Conservation (phyloP, 2,329 filamentous ascomycete species). For the Cryphonectria radicalis region DNA sequence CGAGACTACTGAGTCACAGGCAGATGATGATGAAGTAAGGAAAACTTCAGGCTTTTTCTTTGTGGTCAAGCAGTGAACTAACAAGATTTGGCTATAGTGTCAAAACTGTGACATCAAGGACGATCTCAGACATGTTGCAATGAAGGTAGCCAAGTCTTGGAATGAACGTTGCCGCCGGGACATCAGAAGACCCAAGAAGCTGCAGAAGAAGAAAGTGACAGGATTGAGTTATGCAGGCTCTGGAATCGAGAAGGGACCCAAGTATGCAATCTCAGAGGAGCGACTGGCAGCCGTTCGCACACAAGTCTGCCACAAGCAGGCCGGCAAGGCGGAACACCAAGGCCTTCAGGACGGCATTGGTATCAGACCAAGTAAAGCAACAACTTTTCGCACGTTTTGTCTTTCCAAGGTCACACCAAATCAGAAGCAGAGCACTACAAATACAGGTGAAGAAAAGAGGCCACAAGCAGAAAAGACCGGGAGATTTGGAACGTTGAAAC, state of each 20-base stretch:
- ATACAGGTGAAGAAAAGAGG: neutral
- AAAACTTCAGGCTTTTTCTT: too few species aligned
- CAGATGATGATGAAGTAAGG: slow-evolving; percentile 22
- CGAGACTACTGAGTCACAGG: slow-evolving; percentile 4
- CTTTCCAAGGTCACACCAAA: neutral
- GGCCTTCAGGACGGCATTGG: neutral
- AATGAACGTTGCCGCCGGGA: slow-evolving; percentile 21
- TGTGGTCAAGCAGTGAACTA: neutral
- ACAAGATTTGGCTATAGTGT: neutral
- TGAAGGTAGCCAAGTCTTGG: slow-evolving; percentile 25
- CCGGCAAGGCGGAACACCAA: neutral
- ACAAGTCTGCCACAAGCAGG: neutral
- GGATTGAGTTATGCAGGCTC: neutral
- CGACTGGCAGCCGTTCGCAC: neutral
- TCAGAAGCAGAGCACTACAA: neutral
- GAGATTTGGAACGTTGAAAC: neutral
- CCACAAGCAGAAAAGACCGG: neutral
- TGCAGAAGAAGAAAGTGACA: neutral
- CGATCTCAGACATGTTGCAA: slow-evolving; percentile 7
- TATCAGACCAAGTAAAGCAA: neutral
- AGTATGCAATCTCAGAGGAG: too few species aligned
- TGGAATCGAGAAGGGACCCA: too few species aligned
- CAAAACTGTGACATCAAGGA: slow-evolving; percentile 19
- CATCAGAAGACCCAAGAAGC: neutral
- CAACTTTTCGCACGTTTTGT: neutral